Percentiles rank a stretch among this genome's conserved stretches.
Conservation (phyloP, 768 basidiomycete species). For the Xerocomellus intermedius region DNA sequence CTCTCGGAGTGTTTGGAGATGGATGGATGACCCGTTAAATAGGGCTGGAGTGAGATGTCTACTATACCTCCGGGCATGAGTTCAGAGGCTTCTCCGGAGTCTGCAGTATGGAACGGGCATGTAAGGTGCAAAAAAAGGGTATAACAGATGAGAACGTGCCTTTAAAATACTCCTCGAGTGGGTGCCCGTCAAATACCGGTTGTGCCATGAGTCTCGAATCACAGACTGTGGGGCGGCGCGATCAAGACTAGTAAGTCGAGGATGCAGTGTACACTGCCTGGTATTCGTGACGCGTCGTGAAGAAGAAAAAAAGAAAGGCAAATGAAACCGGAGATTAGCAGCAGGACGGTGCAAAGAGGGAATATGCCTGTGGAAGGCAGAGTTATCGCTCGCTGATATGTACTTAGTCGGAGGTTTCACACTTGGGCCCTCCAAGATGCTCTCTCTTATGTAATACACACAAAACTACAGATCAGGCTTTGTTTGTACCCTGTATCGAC, state of each 20-base stretch:
- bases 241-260: slow-evolving; percentile 8
- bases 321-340: slow-evolving; percentile 24
- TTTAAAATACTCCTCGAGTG: slow-evolving; percentile 69
- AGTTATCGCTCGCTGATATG: not conserved
- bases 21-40: slow-evolving; percentile 7
- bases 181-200: slow-evolving; percentile 74
- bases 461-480: not conserved
- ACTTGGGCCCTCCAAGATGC: not conserved
- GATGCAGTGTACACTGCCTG: slow-evolving; percentile 23
- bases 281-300: slow-evolving; percentile 24
- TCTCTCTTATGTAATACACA: not conserved
- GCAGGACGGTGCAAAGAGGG: slow-evolving; percentile 20
- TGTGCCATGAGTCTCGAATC: slow-evolving; percentile 56
- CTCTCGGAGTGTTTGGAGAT: slow-evolving; percentile 21
- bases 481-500: no score
- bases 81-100: slow-evolving; percentile 56
- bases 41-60: slow-evolving; percentile 31
- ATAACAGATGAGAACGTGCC: slow-evolving; percentile 36
- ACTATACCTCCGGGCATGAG: slow-evolving; percentile 55
- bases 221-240: slow-evolving; percentile 1
- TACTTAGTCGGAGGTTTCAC: not conserved
- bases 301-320: not conserved
- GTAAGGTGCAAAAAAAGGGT: slow-evolving; percentile 1
- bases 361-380: slow-evolving; percentile 3
- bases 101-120: slow-evolving; percentile 35